Conservation (phyloP, 306 rosid genomes). For the Datisca glomerata region DNA sequence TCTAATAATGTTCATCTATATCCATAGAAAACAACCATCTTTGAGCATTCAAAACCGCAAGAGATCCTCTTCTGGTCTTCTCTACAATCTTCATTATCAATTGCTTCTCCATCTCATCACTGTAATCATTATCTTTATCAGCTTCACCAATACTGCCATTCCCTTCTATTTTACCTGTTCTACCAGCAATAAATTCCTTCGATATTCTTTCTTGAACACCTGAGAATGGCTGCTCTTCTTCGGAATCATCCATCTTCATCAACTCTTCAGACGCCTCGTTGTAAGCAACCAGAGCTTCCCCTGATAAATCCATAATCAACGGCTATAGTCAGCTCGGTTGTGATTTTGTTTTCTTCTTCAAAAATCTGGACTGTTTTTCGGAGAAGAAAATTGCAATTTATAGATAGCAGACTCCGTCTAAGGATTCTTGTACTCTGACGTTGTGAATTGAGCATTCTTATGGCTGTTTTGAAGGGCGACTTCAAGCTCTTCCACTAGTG, state of each 20-base stretch:
- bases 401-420: slow-evolving; percentile 12
- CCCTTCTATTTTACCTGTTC: no score
- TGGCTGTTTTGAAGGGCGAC: no score
- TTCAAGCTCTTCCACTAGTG: no score
- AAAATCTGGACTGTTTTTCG: slow-evolving; percentile 12
- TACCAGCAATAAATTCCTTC: no score
- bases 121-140: slow-evolving; percentile 42
- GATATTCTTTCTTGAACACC: slow-evolving; percentile 15
- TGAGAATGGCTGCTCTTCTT: slow-evolving; percentile 30
- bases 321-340: no score
- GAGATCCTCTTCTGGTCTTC: no score
- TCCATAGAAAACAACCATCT: no score
- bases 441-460: slow-evolving; percentile 21
- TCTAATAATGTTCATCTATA: no score
- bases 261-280: slow-evolving; percentile 46
- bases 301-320: slow-evolving; percentile 39
- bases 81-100: slow-evolving; percentile 69
- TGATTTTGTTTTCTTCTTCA: no score
- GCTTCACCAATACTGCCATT: no score
- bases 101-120: slow-evolving; percentile 52
- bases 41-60: no score
- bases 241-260: slow-evolving; percentile 32
- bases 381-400: slow-evolving; percentile 16
- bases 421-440: slow-evolving; percentile 24
- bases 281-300: slow-evolving; percentile 49